Conservation (phyloP, 2,329 filamentous ascomycete species). For the Hymenoscyphus linearis region DNA sequence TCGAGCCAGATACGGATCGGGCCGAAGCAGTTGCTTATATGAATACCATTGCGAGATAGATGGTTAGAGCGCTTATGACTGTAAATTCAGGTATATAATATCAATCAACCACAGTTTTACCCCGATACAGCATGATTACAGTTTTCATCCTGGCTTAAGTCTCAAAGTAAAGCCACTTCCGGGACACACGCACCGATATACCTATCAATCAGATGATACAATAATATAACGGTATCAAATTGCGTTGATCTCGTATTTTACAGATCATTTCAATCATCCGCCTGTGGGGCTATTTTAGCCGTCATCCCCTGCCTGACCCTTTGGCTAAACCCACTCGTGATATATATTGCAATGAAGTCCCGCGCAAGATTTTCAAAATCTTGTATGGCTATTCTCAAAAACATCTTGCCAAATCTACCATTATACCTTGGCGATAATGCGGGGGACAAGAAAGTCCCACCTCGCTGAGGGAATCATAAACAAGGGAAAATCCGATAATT, state of each 20-base stretch:
- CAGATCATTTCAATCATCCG: not conserved
- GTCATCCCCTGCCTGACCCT: not conserved
- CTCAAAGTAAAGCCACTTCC: not conserved
- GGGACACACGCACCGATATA: not conserved
- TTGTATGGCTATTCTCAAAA: not conserved
- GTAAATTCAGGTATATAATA: not conserved
- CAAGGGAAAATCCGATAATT: not conserved
- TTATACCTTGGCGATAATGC: not conserved
- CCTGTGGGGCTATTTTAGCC: not conserved
- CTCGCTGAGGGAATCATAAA: not conserved
- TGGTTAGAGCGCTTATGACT: not conserved
- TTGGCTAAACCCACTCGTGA: not conserved
- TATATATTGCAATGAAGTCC: not conserved
- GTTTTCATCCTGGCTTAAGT: not conserved
- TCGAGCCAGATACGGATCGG: not conserved
- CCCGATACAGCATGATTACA: not conserved
- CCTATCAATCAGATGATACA: not conserved
- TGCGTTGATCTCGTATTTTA: not conserved
- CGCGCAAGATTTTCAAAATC: not conserved
- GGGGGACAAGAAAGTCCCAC: not conserved
- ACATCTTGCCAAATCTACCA: not conserved
- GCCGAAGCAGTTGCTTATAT: not conserved
- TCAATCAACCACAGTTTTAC: not conserved
- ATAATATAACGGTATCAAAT: not conserved
- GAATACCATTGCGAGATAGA: not conserved